These are phyloP conservation scores for Penicillium sp. DNA, from an alignment of 2,329 filamentous ascomycete species.

Conservation along the genomic window DNA sequence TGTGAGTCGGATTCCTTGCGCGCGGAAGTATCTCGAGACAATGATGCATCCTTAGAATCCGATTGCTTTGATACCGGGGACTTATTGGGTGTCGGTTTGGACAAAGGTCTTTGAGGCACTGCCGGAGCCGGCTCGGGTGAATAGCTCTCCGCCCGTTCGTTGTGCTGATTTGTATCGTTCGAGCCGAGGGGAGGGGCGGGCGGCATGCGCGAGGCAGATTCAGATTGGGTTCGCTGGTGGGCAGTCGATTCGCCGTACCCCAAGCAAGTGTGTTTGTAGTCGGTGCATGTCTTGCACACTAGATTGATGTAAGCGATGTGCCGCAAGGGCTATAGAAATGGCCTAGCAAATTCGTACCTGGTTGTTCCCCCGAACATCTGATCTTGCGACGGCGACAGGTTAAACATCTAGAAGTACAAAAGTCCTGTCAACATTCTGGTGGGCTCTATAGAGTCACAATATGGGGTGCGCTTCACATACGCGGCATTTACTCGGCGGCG, in stretches of 20 bases:
- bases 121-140: slow-evolving; percentile 26
- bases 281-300: slow-evolving; percentile 69
- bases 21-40: slow-evolving; percentile 16
- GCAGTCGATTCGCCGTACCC: slow-evolving; percentile 60
- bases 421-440: slow-evolving; percentile 9
- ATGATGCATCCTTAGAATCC: slow-evolving; percentile 19
- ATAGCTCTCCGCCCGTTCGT: slow-evolving; percentile 24
- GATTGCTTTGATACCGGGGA: slow-evolving; percentile 11
- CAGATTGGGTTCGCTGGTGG: slow-evolving; percentile 35
- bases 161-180: slow-evolving; percentile 19
- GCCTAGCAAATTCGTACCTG: slow-evolving; percentile 39
- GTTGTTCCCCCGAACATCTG: slow-evolving; percentile 71
- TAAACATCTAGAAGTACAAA: slow-evolving; percentile 56
- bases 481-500: slow-evolving; percentile 76
- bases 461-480: slow-evolving; percentile 47
- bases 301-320: slow-evolving; percentile 6
- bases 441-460: neutral
- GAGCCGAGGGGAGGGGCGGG: slow-evolving; percentile 17
- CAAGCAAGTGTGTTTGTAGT: slow-evolving; percentile 68
- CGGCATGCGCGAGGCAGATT: slow-evolving; percentile 27
- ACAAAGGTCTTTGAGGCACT: slow-evolving; percentile 9
- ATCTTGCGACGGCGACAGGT: slow-evolving; percentile 77
- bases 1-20: slow-evolving; percentile 30
- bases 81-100: slow-evolving; percentile 11
- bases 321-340: neutral